These are phyloP conservation scores for Bifiguratus adelaidae DNA, from an alignment of 192 early-diverging fungal species.

Conservation along the genomic window DNA sequence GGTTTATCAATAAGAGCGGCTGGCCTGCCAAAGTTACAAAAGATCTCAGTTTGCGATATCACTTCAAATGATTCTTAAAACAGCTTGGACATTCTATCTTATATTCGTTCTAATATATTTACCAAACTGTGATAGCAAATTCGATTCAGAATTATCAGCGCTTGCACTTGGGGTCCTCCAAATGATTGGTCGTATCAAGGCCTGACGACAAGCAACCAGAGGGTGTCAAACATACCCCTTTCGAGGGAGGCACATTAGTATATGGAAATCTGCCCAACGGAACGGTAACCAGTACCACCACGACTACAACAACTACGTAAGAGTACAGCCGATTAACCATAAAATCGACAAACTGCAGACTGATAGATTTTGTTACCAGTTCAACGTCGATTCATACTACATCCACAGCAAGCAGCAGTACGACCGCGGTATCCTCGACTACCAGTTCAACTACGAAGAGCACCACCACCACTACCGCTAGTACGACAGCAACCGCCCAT, in stretches of 20 bases:
- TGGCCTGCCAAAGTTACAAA: constrained; percentile 1
- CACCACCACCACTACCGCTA: background rate
- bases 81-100: background rate
- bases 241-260: background rate
- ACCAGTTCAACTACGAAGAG: background rate
- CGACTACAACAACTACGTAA: background rate
- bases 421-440: background rate
- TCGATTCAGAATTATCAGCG: background rate
- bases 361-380: background rate
- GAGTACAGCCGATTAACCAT: background rate
- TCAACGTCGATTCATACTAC: background rate
- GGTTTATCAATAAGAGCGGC: constrained; percentile 1
- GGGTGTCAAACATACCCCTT: background rate
- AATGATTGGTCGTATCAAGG: constrained; percentile 2
- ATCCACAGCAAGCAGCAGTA: background rate
- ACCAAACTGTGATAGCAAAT: background rate
- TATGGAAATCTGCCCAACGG: background rate
- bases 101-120: background rate
- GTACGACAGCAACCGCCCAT: background rate
- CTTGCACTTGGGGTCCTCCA: background rate
- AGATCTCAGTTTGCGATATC: background rate
- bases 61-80: background rate
- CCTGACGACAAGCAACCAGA: background rate
- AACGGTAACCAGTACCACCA: background rate
- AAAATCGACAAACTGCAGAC: too few species aligned